Evolutionary conservation across 2,329 filamentous ascomycete species (phyloP), one percentile per base, ranked within the genome.

Genomic region (Fusarium compactum): DNA sequence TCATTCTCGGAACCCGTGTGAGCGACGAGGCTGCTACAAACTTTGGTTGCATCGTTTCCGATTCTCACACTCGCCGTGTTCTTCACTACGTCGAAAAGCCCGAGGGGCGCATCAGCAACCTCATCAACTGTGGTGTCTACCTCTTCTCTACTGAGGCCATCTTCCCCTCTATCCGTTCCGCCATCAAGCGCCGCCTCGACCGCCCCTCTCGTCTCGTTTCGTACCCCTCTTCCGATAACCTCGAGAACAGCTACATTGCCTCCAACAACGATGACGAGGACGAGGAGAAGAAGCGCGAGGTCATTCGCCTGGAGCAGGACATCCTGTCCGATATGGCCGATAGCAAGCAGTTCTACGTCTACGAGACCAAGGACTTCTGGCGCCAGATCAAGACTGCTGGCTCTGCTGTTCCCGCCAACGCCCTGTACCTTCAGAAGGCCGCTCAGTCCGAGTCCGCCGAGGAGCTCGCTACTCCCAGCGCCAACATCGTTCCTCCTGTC

Each of bases 1-100:
- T 98, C 73, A 98, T 99, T 80, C 86, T 99, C 70, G 96, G 96
- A 57, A 99, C 96, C 43, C 88, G 94, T 58, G 94, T 98, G 62
- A 90, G 90, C 78, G 93, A 97, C 78, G 95, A 98, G 61, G 92
- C 95, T 22, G 95, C 96, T 32, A 92, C 89, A 76, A 98, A 98
- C 86, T 99, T 98, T 80, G 96, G 96, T 69, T 99, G 96, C 87
- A 97, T 98, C 78, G 96, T 98, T 61, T 96, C 93, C 59, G 96
- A 99, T 81, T 85, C 92, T 45, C 94, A 98, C 83, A 97, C 93
- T 71, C 95, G 95, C 80, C 94, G 95, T 73, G 96, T 99, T 47
- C 90, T 98, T 65, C 96, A 99, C 85, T 98, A 99, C 83, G 96
- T 99, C 80, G 96, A 98, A 88, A 98, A 98, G 86, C 96, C 96